Evolutionary conservation across 2,329 filamentous ascomycete species (phyloP), one percentile per base, ranked within the genome.

Genomic region (Thyridium curvatum): DNA sequence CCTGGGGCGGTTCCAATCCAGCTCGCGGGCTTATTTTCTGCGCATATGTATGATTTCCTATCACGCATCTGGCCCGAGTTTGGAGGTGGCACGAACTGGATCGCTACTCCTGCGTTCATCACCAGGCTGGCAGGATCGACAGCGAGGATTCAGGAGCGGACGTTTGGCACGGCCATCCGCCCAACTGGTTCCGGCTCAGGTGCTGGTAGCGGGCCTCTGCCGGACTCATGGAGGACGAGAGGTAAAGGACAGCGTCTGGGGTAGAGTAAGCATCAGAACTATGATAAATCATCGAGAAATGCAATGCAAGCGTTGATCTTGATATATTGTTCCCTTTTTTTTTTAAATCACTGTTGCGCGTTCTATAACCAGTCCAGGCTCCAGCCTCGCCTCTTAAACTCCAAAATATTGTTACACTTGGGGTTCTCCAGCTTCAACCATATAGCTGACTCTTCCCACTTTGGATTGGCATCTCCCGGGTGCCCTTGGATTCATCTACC

Each of bases 31-130:
- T 71, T 98, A 10, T 47, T 94, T 32, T 86, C 90, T 12, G 90
- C 90, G 4, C 93, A 98, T 59, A 54, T 93, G 15, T 94, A 88
- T 62, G 86, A 97, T 58, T 98, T 97, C 55, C 61, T 96, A 36
- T 88, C 86, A 3, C 77, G 86, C 35, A 73, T 96, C 32, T 97
- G 89, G 71, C 93, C 93, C 5, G 79, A 86, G 40, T 93, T 93
- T 55, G 91, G 89, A 26, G 86, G 86, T 40, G 93, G 93, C 1
- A 71, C 69, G 37, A 94, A 90, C 54, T 72, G 83, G 35, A 70
- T 96, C 29, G 69, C 72, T 12, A 93, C 89, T 0, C 93, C 93
- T 3, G 58, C 60, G 6, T 80, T 89, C 48, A 63, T 97, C 41
- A 79, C 77, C 42, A 72, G 73, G 39, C 74, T 85, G 49, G 84